Conservation (phyloP, 305 asterid genomes). For the Petunia hybrid region DNA sequence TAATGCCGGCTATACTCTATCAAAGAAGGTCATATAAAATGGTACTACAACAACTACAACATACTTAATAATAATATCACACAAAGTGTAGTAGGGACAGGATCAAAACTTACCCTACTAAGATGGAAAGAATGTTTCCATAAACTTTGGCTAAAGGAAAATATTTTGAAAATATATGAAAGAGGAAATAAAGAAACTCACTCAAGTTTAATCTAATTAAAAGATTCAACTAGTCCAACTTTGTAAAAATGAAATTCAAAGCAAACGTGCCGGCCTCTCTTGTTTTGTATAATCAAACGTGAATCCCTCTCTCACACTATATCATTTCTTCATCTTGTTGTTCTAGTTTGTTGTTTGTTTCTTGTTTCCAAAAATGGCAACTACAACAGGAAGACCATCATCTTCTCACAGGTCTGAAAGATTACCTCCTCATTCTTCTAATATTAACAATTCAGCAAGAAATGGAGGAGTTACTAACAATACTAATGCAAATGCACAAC, state of each 20-base stretch:
- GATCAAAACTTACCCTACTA: background rate
- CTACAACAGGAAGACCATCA: slow-evolving; percentile 35
- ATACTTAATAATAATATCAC: too few species aligned
- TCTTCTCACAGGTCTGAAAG: slow-evolving; percentile 40
- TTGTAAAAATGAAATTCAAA: background rate
- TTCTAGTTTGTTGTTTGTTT: background rate
- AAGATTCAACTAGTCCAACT: background rate
- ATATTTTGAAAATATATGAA: slow-evolving; percentile 16
- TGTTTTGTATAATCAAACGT: slow-evolving; percentile 13
- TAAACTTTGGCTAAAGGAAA: background rate
- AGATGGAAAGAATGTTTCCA: background rate
- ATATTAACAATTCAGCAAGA: background rate
- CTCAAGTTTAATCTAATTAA: background rate
- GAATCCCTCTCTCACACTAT: slow-evolving; percentile 21
- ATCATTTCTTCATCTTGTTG: background rate
- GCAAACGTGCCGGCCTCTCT: slow-evolving; percentile 45
- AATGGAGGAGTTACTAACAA: slow-evolving; percentile 5
- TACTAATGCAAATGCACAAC: slow-evolving; percentile 5
- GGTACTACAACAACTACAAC: too few species aligned
- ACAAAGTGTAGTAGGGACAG: too few species aligned
- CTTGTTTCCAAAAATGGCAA: slow-evolving; percentile 28
- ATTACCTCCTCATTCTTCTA: slow-evolving; percentile 38
- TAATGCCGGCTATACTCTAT: too few species aligned
- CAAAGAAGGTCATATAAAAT: too few species aligned
- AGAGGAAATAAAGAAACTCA: background rate